These are phyloP conservation scores for Begonia loranthoides DNA, from an alignment of 306 rosid species.

Conservation along the genomic window DNA sequence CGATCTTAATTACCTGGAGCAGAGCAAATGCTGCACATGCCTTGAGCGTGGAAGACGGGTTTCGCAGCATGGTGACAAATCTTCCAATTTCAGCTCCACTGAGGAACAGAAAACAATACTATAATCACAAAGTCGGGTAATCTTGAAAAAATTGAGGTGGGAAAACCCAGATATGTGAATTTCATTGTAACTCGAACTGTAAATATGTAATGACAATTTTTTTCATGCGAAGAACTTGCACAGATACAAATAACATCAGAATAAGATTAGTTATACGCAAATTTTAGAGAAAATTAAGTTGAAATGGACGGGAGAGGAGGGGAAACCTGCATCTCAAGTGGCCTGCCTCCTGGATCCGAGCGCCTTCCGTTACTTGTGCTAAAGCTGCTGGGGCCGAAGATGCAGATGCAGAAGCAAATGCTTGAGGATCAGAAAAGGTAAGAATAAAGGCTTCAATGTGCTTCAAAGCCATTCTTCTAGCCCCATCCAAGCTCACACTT, in stretches of 20 bases:
- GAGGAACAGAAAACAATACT: slow-evolving; percentile 8
- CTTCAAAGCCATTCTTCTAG: slow-evolving; percentile 86
- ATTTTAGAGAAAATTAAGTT: neutral
- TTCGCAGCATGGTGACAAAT: slow-evolving; percentile 87
- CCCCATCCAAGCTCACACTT: slow-evolving; percentile 89
- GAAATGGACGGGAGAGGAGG: slow-evolving; percentile 10
- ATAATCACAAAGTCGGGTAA: neutral
- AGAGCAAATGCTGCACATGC: slow-evolving; percentile 99
- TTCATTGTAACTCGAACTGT: no score
- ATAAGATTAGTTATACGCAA: no score
- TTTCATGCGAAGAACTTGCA: no score
- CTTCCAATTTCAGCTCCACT: slow-evolving; percentile 99
- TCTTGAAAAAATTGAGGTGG: no score
- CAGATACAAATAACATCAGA: no score
- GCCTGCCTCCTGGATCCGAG: slow-evolving; percentile 96
- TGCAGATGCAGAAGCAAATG: slow-evolving; percentile 78
- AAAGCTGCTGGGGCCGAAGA: slow-evolving; percentile 86
- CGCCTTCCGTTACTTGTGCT: slow-evolving; percentile 83
- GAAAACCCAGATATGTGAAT: no score
- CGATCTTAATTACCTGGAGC: slow-evolving; percentile 56
- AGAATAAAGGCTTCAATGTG: slow-evolving; percentile 85
- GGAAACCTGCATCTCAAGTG: slow-evolving; percentile 96
- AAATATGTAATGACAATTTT: no score
- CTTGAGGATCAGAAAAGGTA: slow-evolving; percentile 76
- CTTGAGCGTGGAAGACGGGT: slow-evolving; percentile 74